phyloP scores from a whole-genome alignment of 2,329 filamentous ascomycete genomes.

The Aulographum hederae region DNA sequence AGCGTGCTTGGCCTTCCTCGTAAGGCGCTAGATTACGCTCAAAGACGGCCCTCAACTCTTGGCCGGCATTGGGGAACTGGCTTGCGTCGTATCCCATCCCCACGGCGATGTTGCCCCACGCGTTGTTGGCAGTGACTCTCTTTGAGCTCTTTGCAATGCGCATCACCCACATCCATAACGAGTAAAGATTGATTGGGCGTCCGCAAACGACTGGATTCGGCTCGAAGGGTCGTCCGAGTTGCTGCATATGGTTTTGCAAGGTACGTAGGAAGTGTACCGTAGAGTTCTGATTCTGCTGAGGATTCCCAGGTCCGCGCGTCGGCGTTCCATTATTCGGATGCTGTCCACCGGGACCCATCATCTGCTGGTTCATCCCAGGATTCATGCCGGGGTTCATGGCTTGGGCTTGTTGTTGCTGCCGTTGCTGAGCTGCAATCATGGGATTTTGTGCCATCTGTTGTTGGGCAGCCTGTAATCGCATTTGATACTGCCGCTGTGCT shows the following conservation, averaged over 20 bases:
- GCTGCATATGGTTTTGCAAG: conserved; percentile 46
- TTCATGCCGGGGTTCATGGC: conserved; percentile 15
- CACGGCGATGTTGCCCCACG: conserved; percentile 55
- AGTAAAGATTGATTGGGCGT: conserved; percentile 54
- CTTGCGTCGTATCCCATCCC: conserved; percentile 22
- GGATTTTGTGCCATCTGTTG: conserved; percentile 33
- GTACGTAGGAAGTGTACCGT: conserved; percentile 1
- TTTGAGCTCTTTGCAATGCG: conserved; percentile 57
- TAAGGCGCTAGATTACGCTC: conserved; percentile 51
- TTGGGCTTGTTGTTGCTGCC: conserved; percentile 16
- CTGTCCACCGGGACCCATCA: conserved; percentile 9
- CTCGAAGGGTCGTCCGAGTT: conserved; percentile 56
- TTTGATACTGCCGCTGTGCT: conserved; percentile 67
- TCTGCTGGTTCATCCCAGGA: neutral
- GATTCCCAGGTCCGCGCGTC: conserved; percentile 5
- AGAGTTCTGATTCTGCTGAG: conserved; percentile 1
- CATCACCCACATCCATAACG: conserved; percentile 60
- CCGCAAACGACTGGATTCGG: conserved; percentile 55
- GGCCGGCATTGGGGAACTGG: conserved; percentile 41
- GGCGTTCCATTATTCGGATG: conserved; percentile 16
- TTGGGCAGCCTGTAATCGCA: conserved; percentile 64
- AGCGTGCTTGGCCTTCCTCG: conserved; percentile 26
- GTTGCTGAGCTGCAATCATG: conserved; percentile 17
- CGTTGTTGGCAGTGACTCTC: conserved; percentile 47
- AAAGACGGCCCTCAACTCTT: conserved; percentile 54